Percentiles rank a stretch among this genome's conserved stretches.
These are phyloP conservation scores for Botrytis hyacinthi DNA, from an alignment of 2,329 filamentous ascomycete genomes.

Conservation along the genomic window DNA sequence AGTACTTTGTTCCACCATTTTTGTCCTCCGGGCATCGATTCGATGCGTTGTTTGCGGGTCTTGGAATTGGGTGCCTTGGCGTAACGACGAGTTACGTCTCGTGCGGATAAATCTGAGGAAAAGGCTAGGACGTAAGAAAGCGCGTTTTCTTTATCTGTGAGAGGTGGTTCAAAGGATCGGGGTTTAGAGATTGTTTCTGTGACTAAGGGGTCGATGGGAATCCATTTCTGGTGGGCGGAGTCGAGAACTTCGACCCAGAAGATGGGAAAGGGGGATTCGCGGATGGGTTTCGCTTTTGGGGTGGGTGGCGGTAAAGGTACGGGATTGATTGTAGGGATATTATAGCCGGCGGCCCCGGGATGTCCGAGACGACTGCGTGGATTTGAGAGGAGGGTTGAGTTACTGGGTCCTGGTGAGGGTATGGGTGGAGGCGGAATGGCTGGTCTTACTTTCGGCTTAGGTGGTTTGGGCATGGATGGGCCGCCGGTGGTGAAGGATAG, in stretches of 20 bases:
- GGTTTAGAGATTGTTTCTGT: slow-evolving; percentile 77
- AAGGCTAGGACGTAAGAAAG: slow-evolving; percentile 86
- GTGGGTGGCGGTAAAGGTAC: slow-evolving; percentile 42
- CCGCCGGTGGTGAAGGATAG: slow-evolving; percentile 49
- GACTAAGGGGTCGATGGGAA: slow-evolving; percentile 80
- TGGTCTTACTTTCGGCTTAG: slow-evolving; percentile 23
- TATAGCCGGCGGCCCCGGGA: slow-evolving; percentile 49
- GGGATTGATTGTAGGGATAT: slow-evolving; percentile 51
- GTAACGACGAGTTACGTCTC: slow-evolving; percentile 86
- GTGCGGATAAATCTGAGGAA: slow-evolving; percentile 72
- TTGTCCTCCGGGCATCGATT: slow-evolving; percentile 52
- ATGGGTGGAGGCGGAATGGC: slow-evolving; percentile 34
- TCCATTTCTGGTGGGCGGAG: slow-evolving; percentile 83
- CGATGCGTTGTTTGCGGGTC: slow-evolving; percentile 77
- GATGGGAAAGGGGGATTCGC: slow-evolving; percentile 75
- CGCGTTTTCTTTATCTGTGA: slow-evolving; percentile 70
- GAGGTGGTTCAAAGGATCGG: slow-evolving; percentile 76
- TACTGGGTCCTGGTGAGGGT: slow-evolving; percentile 22
- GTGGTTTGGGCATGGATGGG: slow-evolving; percentile 41
- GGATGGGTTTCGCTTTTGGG: slow-evolving; percentile 46
- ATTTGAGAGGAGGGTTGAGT: slow-evolving; percentile 24
- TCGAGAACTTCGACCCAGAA: slow-evolving; percentile 97
- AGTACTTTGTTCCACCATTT: slow-evolving; percentile 56
- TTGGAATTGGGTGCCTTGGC: slow-evolving; percentile 87
- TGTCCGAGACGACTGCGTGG: slow-evolving; percentile 38